Evolutionary conservation across 257 asterid species (phyloP), one percentile per base, ranked within the genome.

Genomic region (Solanum ahanhuiri): DNA sequence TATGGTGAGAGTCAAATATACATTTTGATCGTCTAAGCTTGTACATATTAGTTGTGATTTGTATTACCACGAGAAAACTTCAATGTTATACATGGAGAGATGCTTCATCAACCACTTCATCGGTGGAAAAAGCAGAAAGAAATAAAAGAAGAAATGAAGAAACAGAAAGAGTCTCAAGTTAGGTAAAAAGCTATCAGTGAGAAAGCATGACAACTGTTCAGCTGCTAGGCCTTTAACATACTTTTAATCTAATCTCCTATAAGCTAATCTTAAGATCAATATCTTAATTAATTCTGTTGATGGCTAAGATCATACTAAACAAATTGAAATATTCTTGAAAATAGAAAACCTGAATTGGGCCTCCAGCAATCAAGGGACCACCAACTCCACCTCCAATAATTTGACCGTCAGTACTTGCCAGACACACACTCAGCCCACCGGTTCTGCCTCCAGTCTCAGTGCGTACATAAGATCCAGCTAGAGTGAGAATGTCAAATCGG

Each of bases 351-450:
- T 93, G 94, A 83, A 93, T 86, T 6, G 93, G 95, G 66, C 94
- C 94, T 11, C 93, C 94, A 87, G 95, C 95, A 6, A 60, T 91
- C 85, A 93, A 93, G 72, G 95, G 94, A 71, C 94, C 95, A 41
- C 92, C 94, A n/a, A 93, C 90, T 57, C 95, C 94, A 34, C 95
- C 95, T 57, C 95, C 95, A 86, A 93, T 87, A 82, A 93, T 93
- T 90, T 91, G 94, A n/a, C 95, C 95, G 84, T 92, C 94, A 85
- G 88, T 82, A 84, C 91, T 88, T 37, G 94, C 91, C 77, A 93
- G 88, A 88, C 94, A 92, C 48, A 93, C 92, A 87, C 93, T 90
- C 58, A 93, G 89, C 41, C 95, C 94, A 18, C 95, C 95, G 6
- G 91, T 87, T 90, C 89, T 90, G 34, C 91, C 94, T 79, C 95